These are phyloP conservation scores for Sechiopsis laciniata DNA, from an alignment of 306 rosid species.

Conservation along the genomic window DNA sequence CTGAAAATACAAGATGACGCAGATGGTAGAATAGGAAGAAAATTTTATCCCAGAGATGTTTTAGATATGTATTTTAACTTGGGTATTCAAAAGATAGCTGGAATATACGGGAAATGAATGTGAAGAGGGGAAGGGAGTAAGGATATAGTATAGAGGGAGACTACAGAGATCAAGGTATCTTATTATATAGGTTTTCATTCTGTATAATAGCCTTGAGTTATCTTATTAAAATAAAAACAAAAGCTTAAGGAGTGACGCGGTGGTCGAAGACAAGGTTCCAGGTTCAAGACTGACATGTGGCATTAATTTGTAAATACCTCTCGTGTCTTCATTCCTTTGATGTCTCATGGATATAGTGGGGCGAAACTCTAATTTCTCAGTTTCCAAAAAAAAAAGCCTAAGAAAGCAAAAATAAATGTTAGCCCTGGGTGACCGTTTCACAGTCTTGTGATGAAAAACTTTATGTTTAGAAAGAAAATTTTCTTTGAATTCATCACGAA, in stretches of 20 bases:
- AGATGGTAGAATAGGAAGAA: not conserved
- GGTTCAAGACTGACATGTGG: too few species aligned
- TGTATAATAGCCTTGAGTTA: not conserved
- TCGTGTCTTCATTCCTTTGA: too few species aligned
- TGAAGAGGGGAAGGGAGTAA: not conserved
- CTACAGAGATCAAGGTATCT: slow-evolving; percentile 1
- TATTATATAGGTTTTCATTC: not conserved
- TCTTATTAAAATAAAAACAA: not conserved
- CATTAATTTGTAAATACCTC: too few species aligned
- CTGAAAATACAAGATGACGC: not conserved
- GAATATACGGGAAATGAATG: not conserved
- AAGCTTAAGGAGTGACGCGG: too few species aligned
- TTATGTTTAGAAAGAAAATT: not conserved
- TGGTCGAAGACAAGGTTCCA: too few species aligned
- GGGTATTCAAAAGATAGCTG: not conserved
- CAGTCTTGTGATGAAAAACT: not conserved
- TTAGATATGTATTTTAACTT: not conserved
- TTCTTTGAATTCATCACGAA: not conserved
- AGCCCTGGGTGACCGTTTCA: not conserved
- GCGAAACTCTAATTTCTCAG: too few species aligned
- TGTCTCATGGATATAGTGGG: too few species aligned
- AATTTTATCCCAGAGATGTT: not conserved
- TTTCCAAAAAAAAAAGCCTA: too few species aligned
- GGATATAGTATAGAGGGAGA: not conserved
- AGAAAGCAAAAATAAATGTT: not conserved